Base-by-base conservation (phyloP, 129 eudicot genomes). In the Tagetes patula region DNA sequence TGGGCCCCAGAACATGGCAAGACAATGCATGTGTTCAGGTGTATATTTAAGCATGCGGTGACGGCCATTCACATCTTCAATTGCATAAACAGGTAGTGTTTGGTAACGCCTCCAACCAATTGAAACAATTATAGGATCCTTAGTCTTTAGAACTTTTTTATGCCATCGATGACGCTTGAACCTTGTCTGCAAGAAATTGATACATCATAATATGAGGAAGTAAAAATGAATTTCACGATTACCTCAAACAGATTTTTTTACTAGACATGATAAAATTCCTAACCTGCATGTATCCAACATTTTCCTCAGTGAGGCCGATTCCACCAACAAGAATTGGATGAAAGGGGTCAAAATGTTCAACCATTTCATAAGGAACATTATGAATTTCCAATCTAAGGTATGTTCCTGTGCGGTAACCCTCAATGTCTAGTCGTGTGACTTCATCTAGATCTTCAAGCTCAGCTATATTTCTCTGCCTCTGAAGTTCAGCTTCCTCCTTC, bases 211-310 rank as follows among this genome's bases (percentile, higher is more conserved):
- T 6, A 11, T 69, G 4, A 55, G 39, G 32, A 75, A 6, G 27
- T 32, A 33, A 64, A 63, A 71, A 14, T 1, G 10, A 7, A 45
- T 67, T 33, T 3, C 37, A 58, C 40, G 30, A 49, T 12, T 55
- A 20, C 52, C 72, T 33, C n/a, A 39, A 50, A 70, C 6, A 49
- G 59, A 10, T 65, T 65, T 43, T 41, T 59, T 45, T 65, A 42
- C 31, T 36, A 50, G 40, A 69, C 67, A 11, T 68, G 4, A 33
- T n/a, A 40, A 48, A 52, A n/a, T 47, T 72, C 20, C 83, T 47
- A 58, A 94, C 98, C 97, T 94, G 99, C 99, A 94, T 94, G 83
- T 86, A 94, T 60, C 99, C 99, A 83, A 86, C 97, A 75, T 85
- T 88, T 78, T 94, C 99, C 80, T 94, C 99, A 1, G 91, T 85